phyloP scores from a whole-genome alignment of 2,329 filamentous ascomycete species.

The Bimuria novae-zelandiae region DNA sequence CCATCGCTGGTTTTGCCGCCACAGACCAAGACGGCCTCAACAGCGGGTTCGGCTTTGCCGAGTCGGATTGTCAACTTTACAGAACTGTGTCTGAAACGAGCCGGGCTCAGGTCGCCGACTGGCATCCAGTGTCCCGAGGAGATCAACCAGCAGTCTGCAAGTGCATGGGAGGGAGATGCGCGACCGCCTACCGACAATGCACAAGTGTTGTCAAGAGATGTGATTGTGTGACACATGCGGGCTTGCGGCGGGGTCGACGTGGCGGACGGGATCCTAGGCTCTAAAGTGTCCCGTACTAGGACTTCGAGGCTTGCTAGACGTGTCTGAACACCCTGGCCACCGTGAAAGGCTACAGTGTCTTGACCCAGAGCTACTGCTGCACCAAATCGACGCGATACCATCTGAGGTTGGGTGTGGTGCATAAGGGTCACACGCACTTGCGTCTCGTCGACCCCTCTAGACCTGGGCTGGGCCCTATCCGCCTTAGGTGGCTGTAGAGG shows the following conservation, averaged over 20 bases:
- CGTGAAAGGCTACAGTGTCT: slow-evolving; percentile 46
- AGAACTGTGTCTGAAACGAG: slow-evolving; percentile 76
- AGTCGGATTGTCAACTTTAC: slow-evolving; percentile 50
- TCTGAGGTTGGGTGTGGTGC: slow-evolving; percentile 16
- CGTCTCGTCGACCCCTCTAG: slow-evolving; percentile 1
- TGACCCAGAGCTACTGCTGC: slow-evolving; percentile 40
- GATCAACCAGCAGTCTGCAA: slow-evolving; percentile 78
- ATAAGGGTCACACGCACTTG: slow-evolving; percentile 15
- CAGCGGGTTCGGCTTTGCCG: slow-evolving; percentile 49
- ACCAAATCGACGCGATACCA: slow-evolving; percentile 46
- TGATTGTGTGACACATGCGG: slow-evolving; percentile 76
- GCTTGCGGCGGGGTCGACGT: slow-evolving; percentile 45
- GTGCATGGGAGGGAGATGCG: slow-evolving; percentile 70
- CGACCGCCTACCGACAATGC: slow-evolving; percentile 77
- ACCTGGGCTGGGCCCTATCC: slow-evolving; percentile 7
- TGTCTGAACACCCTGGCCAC: slow-evolving; percentile 54
- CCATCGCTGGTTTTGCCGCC: slow-evolving; percentile 53
- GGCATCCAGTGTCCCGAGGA: slow-evolving; percentile 66
- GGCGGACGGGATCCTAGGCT: slow-evolving; percentile 22
- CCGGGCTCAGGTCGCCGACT: slow-evolving; percentile 67
- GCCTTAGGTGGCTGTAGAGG: slow-evolving; percentile 15
- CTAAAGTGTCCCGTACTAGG: slow-evolving; percentile 34
- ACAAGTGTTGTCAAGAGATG: slow-evolving; percentile 62
- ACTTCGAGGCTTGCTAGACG: slow-evolving; percentile 53
- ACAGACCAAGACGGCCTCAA: slow-evolving; percentile 49